Base-by-base conservation (phyloP, 768 basidiomycete genomes). In the Candolleomyces eurysporus region DNA sequence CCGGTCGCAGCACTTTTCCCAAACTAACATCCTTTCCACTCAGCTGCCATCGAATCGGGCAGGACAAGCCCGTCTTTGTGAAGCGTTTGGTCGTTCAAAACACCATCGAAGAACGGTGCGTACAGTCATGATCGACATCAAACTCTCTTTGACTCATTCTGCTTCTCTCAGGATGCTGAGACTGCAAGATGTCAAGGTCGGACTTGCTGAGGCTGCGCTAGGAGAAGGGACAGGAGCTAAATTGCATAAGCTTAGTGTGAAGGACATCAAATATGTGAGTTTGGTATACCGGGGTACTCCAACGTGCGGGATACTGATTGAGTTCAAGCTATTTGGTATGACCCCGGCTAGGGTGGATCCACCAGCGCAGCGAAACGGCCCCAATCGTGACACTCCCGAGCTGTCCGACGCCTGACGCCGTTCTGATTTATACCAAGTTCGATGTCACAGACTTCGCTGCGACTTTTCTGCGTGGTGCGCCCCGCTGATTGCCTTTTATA, bases 81-180 rank as follows among this genome's bases (percentile, higher is more conserved):
- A 87, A 88, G 68, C 84, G 88, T 21, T 75, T 89, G 2, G 82
- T 90, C 11, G 83, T 90, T 8, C 77, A 80, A 63, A 72, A 89
- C 65, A 89, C 89, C 2, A 86, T 90, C 57, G 92, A 94, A 72
- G 88, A 93, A 67, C 83, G 91, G 85, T 85, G 63, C 21, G 81
- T 69, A 26, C 21, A 49, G n/a, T 11, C n/a, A 40, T n/a, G 36
- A 22, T 11, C 26, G n/a, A 10, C 8, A 8, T 16, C 30, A 9
- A 10, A 26, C 40, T 31, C 16, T 51, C 19, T 39, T 55, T 52
- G 13, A 49, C 31, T 60, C 5, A 57, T 11, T 17, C 16, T 55
- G n/a, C 45, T 22, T 7, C 26, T 57, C 2, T 22, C 48, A 87
- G 87, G 21, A 90, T 94, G 79, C 74, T 91, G 49, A 77, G 75